phyloP scores from a whole-genome alignment of 805 yeast species.

The Saturnispora gosingensis region DNA sequence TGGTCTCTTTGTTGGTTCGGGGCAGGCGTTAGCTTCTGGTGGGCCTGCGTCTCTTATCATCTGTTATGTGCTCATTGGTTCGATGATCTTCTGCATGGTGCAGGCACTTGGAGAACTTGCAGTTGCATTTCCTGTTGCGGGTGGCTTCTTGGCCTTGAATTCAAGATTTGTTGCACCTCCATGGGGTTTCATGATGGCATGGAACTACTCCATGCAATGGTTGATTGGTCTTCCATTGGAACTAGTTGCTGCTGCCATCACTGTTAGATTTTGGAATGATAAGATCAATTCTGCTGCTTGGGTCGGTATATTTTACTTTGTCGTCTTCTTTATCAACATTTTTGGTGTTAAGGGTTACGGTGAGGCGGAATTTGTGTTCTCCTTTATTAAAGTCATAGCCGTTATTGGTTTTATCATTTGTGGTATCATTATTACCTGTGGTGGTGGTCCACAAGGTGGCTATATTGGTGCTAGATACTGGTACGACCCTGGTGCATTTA shows the following conservation, averaged over 20 bases:
- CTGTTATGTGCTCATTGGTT: constrained; percentile 46
- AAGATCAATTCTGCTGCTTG: constrained; percentile 40
- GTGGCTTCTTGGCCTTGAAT: constrained; percentile 48
- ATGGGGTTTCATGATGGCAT: constrained; percentile 49
- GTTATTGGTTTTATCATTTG: constrained; percentile 47
- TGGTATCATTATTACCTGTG: constrained; percentile 46
- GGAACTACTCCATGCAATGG: constrained; percentile 46
- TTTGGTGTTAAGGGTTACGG: constrained; percentile 56
- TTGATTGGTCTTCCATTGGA: constrained; percentile 40
- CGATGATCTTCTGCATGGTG: constrained; percentile 47
- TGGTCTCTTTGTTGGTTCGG: constrained; percentile 67
- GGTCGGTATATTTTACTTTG: constrained; percentile 40
- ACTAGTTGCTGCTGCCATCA: constrained; percentile 42
- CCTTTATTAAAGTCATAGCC: constrained; percentile 42
- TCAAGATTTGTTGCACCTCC: constrained; percentile 47
- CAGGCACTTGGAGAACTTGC: constrained; percentile 54
- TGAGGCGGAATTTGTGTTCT: constrained; percentile 51
- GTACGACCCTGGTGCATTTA: constrained; percentile 49
- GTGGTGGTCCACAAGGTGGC: constrained; percentile 46
- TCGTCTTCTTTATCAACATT: constrained; percentile 40
- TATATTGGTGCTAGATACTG: constrained; percentile 50
- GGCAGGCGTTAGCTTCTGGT: constrained; percentile 45
- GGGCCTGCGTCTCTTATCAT: constrained; percentile 62
- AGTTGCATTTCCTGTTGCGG: constrained; percentile 49
- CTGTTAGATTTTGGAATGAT: constrained; percentile 37